Conservation (phyloP, 805 yeast species). For the Candida ascalaphidarum region DNA sequence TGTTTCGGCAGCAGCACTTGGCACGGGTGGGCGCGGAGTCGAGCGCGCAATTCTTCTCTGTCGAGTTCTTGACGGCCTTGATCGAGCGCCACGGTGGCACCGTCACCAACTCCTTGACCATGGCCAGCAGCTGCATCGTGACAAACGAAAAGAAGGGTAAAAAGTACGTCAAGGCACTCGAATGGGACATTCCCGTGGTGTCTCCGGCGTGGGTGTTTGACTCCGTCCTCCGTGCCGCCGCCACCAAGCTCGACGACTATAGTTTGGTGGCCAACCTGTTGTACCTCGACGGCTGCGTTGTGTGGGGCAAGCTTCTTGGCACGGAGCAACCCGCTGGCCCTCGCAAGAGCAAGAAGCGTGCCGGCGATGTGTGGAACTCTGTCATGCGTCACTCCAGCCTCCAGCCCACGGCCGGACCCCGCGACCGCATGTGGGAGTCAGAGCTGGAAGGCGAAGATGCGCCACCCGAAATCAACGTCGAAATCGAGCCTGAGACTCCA, state of each 20-base stretch:
- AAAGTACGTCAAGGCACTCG: conserved; percentile 42
- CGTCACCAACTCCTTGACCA: conserved; percentile 42
- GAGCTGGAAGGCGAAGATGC: conserved; percentile 2
- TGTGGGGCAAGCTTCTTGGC: conserved; percentile 23
- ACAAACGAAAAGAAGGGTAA: conserved; percentile 45
- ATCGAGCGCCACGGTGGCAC: conserved; percentile 41
- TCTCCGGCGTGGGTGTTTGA: conserved; percentile 46
- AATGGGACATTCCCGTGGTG: conserved; percentile 44
- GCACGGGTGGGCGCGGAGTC: conserved; percentile 6
- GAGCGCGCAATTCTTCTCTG: conserved; percentile 10
- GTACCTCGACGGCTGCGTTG: conserved; percentile 20
- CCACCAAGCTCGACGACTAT: conserved; percentile 33
- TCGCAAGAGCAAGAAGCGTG: conserved; percentile 5
- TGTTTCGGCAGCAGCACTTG: conserved; percentile 16
- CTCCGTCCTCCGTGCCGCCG: conserved; percentile 35
- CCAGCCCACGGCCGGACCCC: conserved; percentile 3
- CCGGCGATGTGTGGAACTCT: conserved; percentile 34
- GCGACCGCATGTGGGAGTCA: conserved; percentile 12
- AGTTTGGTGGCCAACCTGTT: conserved; percentile 13
- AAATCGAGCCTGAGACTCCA: conserved; percentile 2
- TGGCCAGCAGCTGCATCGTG: conserved; percentile 34
- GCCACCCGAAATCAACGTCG: conserved; percentile 5
- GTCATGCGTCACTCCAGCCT: conserved; percentile 24
- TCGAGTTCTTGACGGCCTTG: conserved; percentile 20
- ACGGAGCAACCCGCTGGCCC: conserved; percentile 2